phyloP scores from a whole-genome alignment of 495 filamentous ascomycete genomes.

The Trichoderma virens region DNA sequence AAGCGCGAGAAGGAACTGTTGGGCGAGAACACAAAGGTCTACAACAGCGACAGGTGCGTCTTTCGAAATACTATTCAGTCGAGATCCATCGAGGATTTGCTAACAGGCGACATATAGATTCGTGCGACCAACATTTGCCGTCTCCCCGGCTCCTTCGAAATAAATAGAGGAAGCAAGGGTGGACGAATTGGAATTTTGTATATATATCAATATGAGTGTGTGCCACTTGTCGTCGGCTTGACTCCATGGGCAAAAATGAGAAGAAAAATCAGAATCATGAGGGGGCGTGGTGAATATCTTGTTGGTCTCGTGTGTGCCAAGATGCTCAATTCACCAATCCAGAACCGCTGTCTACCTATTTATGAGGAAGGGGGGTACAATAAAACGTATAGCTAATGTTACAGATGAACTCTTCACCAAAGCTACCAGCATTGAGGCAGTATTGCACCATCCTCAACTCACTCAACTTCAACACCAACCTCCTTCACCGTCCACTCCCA shows the following conservation, averaged over 20 bases:
- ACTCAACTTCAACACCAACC: neutral
- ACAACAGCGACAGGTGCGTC: slow-evolving; percentile 80
- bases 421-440: no score
- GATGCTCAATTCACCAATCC: neutral
- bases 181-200: slow-evolving; percentile 1
- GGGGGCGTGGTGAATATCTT: neutral
- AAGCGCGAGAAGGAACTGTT: slow-evolving; percentile 83
- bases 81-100: neutral
- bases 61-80: neutral
- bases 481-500: slow-evolving; percentile 13
- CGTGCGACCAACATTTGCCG: slow-evolving; percentile 62
- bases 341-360: neutral
- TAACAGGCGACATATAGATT: slow-evolving; percentile 40
- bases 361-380: no score
- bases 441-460: no score
- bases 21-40: slow-evolving; percentile 69
- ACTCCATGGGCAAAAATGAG: neutral
- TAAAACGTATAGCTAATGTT: no score
- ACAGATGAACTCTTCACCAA: no score
- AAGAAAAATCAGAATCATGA: neutral
- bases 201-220: neutral
- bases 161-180: slow-evolving; percentile 20
- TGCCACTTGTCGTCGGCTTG: neutral
- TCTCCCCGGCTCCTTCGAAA: slow-evolving; percentile 50
- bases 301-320: neutral